These are phyloP conservation scores for Candida railenensis DNA, from an alignment of 805 yeast genomes.

Conservation along the genomic window DNA sequence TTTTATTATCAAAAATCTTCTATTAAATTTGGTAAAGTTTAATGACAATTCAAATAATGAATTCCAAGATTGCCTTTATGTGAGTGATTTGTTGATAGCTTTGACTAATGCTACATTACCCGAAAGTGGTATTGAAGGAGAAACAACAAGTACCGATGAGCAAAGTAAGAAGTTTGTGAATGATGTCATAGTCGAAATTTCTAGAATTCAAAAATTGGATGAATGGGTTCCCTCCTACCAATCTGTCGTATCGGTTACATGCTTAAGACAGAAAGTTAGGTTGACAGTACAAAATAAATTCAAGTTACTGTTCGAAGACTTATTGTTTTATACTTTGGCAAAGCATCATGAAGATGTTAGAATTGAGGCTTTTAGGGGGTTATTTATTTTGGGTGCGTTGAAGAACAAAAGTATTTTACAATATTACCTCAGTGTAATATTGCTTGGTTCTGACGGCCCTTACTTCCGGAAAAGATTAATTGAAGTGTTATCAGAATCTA, in stretches of 20 bases:
- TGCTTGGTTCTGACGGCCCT: conserved; percentile 52
- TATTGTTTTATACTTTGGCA: conserved; percentile 51
- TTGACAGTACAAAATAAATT: conserved; percentile 58
- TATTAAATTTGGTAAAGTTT: conserved; percentile 71
- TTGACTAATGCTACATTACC: conserved; percentile 31
- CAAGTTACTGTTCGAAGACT: conserved; percentile 51
- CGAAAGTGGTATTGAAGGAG: not conserved
- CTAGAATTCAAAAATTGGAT: conserved; percentile 76
- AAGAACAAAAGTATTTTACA: conserved; percentile 59
- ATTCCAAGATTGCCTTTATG: conserved; percentile 70
- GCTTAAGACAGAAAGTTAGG: conserved; percentile 58
- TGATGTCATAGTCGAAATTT: conserved; percentile 58
- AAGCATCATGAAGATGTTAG: conserved; percentile 53
- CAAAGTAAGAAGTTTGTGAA: conserved; percentile 18
- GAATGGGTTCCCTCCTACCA: conserved; percentile 81
- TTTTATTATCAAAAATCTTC: conserved; percentile 53
- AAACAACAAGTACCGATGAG: not conserved
- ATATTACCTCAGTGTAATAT: conserved; percentile 58
- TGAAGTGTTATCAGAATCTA: conserved; percentile 44
- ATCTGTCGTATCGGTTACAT: conserved; percentile 50
- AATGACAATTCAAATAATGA: conserved; percentile 83
- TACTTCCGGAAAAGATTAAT: conserved; percentile 52
- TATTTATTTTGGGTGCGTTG: conserved; percentile 75
- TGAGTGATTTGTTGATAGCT: conserved; percentile 55
- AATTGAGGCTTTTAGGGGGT: conserved; percentile 65